phyloP scores from a whole-genome alignment of 1,284 basidiomycete species.

The Phenoliferia sp. region DNA sequence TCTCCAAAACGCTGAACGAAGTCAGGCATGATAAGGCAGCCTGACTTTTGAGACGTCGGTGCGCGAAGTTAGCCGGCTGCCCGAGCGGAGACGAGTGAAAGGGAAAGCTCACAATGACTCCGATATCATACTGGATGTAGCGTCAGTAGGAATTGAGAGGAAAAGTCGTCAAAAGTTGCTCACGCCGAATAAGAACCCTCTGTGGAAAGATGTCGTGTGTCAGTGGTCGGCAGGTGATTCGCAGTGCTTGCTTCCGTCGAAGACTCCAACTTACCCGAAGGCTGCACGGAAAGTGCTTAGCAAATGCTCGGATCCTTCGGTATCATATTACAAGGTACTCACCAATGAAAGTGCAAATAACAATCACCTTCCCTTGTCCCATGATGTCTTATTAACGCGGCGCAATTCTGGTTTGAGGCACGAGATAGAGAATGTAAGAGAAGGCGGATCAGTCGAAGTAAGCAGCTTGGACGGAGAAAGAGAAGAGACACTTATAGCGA shows the following conservation, averaged over 20 bases:
- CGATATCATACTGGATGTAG: constrained; percentile 54
- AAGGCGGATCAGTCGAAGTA: not conserved
- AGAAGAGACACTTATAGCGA: not conserved
- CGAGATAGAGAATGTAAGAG: too few species aligned
- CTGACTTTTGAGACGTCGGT: constrained; percentile 39
- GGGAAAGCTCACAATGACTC: constrained; percentile 50
- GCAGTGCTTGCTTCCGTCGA: too few species aligned
- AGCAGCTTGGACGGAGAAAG: not conserved
- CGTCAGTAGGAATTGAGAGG: not conserved
- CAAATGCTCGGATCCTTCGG: not conserved
- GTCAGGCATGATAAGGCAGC: constrained; percentile 74
- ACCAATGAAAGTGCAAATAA: not conserved
- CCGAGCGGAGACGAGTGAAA: not conserved
- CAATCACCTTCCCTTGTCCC: too few species aligned
- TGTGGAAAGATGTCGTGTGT: not conserved
- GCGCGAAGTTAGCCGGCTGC: not conserved
- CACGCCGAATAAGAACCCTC: not conserved
- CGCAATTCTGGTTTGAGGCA: too few species aligned
- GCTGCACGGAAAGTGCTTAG: not conserved
- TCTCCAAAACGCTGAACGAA: constrained; percentile 65
- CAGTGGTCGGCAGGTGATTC: not conserved
- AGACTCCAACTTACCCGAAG: not conserved
- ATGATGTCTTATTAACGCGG: too few species aligned
- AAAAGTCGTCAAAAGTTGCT: not conserved
- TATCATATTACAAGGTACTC: not conserved